Base-by-base conservation (phyloP, 2,329 filamentous ascomycete species). In the Monosporascus ibericus region DNA sequence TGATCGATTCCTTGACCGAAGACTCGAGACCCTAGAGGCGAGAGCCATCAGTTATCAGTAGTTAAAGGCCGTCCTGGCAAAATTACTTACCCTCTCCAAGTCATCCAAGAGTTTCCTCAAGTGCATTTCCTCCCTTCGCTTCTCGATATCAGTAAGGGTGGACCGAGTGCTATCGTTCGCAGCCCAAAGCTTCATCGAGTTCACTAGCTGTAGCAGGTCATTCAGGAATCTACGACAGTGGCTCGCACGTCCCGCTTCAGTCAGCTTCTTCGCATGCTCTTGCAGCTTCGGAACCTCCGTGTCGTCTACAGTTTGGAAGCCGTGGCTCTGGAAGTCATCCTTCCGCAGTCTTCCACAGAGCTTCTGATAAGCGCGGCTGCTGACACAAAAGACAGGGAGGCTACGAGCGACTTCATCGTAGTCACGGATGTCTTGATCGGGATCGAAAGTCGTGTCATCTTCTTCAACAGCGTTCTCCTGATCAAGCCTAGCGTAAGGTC, bases 341-440 rank as follows among this genome's bases (percentile, higher is more conserved):
- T 78, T 77, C 49, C 70, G 63, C 8, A 85, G 61, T 3, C 79
- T 73, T 1, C 78, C 80, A 39, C 72, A 70, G n/a, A 87, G 66
- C 58, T 82, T 81, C 58, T 87, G 82, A 50, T 85, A 87, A 0
- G 78, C 82, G 44, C 78, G 71, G 47, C 78, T 80, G 52, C 80
- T 84, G 17, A 87, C 79, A 55, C 83, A 87, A 60, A 86, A 88
- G 2, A 87, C 82, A 0, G 82, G 78, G 0, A 88, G 69, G 0
- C 70, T 72, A 8, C 65, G 65, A 0, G 79, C 81, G 7, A 86
- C 73, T 44, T 80, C 66, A 0, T 80, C 74, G 49, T 87, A 87
- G 58, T 86, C 76, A 9, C 81, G 74, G 2, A 71, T 44, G 6
- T 83, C 76, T n/a, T 75, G 61, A 2, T 79, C 74, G 0, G 79